A percentile compares a stretch with the other conserved stretches of the same genome.
These are phyloP conservation scores for Shiraia sp. DNA, from an alignment of 2,329 filamentous ascomycete species.

Conservation along the genomic window DNA sequence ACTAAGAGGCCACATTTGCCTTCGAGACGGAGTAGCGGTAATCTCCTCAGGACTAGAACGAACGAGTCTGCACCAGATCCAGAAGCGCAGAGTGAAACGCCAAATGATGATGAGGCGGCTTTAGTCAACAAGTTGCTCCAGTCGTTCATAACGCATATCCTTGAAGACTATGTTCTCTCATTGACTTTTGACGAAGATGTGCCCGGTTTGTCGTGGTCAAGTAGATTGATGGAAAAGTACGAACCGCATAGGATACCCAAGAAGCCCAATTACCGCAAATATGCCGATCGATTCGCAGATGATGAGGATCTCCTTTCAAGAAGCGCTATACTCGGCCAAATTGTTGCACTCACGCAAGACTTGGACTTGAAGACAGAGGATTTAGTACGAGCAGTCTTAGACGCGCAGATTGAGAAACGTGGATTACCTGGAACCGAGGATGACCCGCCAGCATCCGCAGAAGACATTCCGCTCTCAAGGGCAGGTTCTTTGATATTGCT, in stretches of 20 bases:
- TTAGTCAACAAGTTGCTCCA: conserved; percentile 69
- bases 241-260: conserved; percentile 61
- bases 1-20: conserved; percentile 68
- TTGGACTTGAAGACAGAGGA: conserved; percentile 55
- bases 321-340: conserved; percentile 70
- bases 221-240: conserved; percentile 68
- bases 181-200: conserved; percentile 50
- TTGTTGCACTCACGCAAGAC: conserved; percentile 69
- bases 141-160: conserved; percentile 75
- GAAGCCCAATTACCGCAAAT: conserved; percentile 64
- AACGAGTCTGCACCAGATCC: conserved; percentile 54
- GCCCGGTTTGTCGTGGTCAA: conserved; percentile 55
- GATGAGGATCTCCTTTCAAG: conserved; percentile 64
- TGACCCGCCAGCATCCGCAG: conserved; percentile 56
- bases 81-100: conserved; percentile 54
- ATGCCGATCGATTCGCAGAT: conserved; percentile 66
- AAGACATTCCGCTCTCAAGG: conserved; percentile 60
- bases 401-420: conserved; percentile 46
- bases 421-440: conserved; percentile 56
- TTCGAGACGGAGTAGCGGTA: conserved; percentile 59
- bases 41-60: conserved; percentile 45
- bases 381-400: conserved; percentile 50
- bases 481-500: conserved; percentile 60
- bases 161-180: conserved; percentile 73
- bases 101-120: conserved; percentile 58